Evolutionary conservation across 2,329 filamentous ascomycete genomes (phyloP).

Genomic region (Camillea tinctor): DNA sequence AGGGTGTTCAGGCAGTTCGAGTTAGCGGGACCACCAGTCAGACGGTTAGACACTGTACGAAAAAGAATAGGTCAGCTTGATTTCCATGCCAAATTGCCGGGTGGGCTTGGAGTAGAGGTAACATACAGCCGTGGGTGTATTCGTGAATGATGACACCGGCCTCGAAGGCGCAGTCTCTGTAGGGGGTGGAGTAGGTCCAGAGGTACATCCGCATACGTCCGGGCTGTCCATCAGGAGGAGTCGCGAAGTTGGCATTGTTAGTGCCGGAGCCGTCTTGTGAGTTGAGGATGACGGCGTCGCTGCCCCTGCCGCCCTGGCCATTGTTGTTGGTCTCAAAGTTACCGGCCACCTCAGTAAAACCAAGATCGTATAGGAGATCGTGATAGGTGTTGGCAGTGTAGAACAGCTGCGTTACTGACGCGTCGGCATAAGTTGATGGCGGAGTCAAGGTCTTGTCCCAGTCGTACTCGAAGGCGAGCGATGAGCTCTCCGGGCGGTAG

Average conservation of each 20-base stretch:
- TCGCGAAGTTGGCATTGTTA: constrained; percentile 60
- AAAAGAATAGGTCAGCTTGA: constrained; percentile 17
- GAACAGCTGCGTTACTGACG: constrained; percentile 58
- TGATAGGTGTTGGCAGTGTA: constrained; percentile 61
- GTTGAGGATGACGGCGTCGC: constrained; percentile 55
- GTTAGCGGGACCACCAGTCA: constrained; percentile 59
- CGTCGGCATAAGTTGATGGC: constrained; percentile 47
- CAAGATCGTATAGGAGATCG: constrained; percentile 56
- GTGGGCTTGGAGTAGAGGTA: background rate
- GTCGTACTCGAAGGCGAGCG: constrained; percentile 47
- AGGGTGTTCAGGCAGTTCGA: constrained; percentile 41
- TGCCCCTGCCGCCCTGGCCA: constrained; percentile 48
- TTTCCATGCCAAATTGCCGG: background rate
- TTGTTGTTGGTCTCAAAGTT: constrained; percentile 61
- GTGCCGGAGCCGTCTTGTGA: constrained; percentile 53
- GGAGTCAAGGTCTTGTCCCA: constrained; percentile 36
- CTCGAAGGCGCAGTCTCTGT: constrained; percentile 57
- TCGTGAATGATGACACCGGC: constrained; percentile 61
- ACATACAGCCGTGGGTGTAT: constrained; percentile 50
- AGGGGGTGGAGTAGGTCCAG: constrained; percentile 47
- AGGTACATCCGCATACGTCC: constrained; percentile 60
- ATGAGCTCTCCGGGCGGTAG: constrained; percentile 46
- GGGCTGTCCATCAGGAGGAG: constrained; percentile 49
- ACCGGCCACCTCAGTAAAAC: constrained; percentile 57
- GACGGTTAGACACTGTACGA: constrained; percentile 48